phyloP scores from a whole-genome alignment of 345 rosid genomes.

The Gynandropsis gynandra region DNA sequence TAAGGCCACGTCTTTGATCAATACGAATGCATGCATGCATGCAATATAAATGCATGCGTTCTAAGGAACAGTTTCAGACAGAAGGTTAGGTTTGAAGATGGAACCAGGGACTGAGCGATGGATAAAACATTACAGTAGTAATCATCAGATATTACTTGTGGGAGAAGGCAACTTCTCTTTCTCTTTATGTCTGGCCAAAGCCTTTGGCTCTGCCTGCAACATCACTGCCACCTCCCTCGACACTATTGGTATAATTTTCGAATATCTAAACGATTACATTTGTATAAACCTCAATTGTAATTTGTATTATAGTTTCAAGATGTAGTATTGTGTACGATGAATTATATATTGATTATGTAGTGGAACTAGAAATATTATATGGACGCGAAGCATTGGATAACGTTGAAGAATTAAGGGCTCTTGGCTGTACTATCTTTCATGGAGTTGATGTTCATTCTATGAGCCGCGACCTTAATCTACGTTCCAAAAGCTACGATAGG shows the following conservation, averaged over 20 bases:
- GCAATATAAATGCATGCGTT: too few species aligned
- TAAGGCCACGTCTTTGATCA: too few species aligned
- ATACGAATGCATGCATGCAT: too few species aligned
- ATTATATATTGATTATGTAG: constrained; percentile 1
- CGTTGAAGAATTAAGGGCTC: background rate
- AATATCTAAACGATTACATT: too few species aligned
- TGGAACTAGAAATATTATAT: background rate
- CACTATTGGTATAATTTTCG: constrained; percentile 16
- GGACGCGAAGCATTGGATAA: constrained; percentile 4
- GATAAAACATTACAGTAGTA: constrained; percentile 29
- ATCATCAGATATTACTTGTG: constrained; percentile 30
- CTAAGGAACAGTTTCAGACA: too few species aligned
- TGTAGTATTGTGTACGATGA: background rate
- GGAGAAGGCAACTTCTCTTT: constrained; percentile 48
- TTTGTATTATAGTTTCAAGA: too few species aligned
- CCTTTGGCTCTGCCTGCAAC: constrained; percentile 37
- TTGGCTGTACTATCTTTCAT: constrained; percentile 23
- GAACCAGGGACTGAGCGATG: too few species aligned
- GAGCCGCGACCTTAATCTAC: constrained; percentile 6
- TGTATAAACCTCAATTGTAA: too few species aligned
- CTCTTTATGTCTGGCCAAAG: constrained; percentile 33
- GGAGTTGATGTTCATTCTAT: constrained; percentile 21
- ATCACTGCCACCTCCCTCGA: constrained; percentile 40
- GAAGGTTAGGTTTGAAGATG: too few species aligned
- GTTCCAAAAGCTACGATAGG: constrained; percentile 16